phyloP scores from a whole-genome alignment of 345 rosid genomes.

The Arabidopsis suecica region DNA sequence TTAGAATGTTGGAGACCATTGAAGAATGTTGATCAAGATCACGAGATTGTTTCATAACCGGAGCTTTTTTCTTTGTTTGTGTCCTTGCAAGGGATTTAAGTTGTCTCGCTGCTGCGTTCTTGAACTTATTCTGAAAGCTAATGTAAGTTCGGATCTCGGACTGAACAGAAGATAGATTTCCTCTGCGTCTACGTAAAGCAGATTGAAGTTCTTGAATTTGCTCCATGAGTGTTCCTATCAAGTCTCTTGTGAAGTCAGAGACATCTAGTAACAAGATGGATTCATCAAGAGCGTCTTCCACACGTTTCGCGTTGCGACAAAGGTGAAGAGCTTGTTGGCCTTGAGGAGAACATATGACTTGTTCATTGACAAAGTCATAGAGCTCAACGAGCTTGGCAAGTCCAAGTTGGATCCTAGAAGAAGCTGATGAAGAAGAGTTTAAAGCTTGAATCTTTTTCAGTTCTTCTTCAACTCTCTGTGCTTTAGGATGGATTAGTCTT shows the following conservation, averaged over 20 bases:
- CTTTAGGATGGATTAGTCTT: constrained; percentile 54
- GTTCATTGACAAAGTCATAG: constrained; percentile 51
- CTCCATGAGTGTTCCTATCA: constrained; percentile 48
- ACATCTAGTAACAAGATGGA: constrained; percentile 54
- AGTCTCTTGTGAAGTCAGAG: constrained; percentile 49
- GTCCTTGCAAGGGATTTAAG: constrained; percentile 47
- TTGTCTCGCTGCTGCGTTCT: constrained; percentile 44
- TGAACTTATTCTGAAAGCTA: constrained; percentile 56
- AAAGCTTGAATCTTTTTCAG: constrained; percentile 47
- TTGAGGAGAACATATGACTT: constrained; percentile 40
- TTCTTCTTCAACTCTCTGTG: constrained; percentile 53
- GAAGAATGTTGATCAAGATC: constrained; percentile 37
- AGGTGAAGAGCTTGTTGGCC: constrained; percentile 41
- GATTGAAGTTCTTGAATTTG: constrained; percentile 57
- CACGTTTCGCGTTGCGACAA: constrained; percentile 31
- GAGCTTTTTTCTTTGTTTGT: constrained; percentile 43
- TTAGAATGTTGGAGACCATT: constrained; percentile 41
- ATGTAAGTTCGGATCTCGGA: constrained; percentile 47
- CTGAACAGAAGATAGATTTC: constrained; percentile 43
- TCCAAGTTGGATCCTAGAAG: constrained; percentile 47
- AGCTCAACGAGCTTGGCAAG: constrained; percentile 51
- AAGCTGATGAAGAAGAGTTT: constrained; percentile 39
- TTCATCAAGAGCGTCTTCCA: constrained; percentile 51
- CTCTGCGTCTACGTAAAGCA: constrained; percentile 56
- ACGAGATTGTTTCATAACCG: background rate